Conservation (phyloP, 495 filamentous ascomycete genomes). For the Xylaria telfairii region DNA sequence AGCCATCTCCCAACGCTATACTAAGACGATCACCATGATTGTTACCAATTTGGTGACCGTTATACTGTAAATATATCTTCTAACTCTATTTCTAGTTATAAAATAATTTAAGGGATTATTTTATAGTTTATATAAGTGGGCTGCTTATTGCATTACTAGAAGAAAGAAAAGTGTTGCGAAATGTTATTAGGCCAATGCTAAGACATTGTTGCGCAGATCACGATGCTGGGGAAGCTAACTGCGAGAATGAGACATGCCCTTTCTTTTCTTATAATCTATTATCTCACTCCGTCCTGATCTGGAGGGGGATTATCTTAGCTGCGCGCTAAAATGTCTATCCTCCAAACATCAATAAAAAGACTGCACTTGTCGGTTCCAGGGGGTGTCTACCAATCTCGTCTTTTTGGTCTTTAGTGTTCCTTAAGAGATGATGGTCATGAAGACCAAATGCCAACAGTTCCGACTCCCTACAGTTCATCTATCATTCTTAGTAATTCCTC, state of each 20-base stretch:
- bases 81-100: too few species aligned
- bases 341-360: neutral
- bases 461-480: neutral
- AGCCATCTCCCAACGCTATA: too few species aligned
- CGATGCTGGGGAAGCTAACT: neutral
- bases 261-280: neutral
- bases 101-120: too few species aligned
- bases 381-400: neutral
- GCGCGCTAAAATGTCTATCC: conserved; percentile 1
- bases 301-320: neutral
- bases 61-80: too few species aligned
- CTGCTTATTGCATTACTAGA: neutral
- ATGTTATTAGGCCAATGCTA: neutral
- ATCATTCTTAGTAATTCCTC: neutral
- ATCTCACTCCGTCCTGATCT: neutral
- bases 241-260: neutral
- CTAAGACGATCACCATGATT: too few species aligned
- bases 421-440: neutral
- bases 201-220: too few species aligned
- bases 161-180: neutral
- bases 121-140: too few species aligned
- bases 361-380: neutral
- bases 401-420: neutral
- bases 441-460: too few species aligned
- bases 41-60: too few species aligned